phyloP scores from a whole-genome alignment of 345 rosid genomes.

The Reutealis trisperma region DNA sequence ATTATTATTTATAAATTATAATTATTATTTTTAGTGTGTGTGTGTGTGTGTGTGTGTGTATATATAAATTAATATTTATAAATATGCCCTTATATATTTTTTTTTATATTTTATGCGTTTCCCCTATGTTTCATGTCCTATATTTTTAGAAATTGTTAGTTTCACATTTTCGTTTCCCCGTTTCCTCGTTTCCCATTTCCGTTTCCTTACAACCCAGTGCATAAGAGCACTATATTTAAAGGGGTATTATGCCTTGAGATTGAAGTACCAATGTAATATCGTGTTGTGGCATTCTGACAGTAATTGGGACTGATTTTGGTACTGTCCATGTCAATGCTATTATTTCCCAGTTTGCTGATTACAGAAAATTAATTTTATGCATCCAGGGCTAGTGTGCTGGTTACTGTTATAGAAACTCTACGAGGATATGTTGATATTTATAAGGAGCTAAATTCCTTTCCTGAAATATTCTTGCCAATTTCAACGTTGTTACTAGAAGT shows the following conservation, averaged over 20 bases:
- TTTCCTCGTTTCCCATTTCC: too few relatives aligned
- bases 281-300: background rate
- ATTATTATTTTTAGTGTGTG: too few relatives aligned
- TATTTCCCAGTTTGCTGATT: background rate
- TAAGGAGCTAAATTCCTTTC: conserved; percentile 64
- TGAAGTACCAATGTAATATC: background rate
- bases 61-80: too few relatives aligned
- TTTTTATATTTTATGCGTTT: too few relatives aligned
- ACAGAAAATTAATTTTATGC: background rate
- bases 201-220: too few relatives aligned
- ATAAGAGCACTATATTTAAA: background rate
- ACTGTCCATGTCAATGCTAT: background rate
- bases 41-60: too few relatives aligned
- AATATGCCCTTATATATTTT: too few relatives aligned
- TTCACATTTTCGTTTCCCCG: too few relatives aligned
- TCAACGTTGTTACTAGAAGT: conserved; percentile 53
- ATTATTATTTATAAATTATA: too few relatives aligned
- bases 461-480: conserved; percentile 72
- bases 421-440: conserved; percentile 57
- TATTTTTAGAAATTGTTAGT: too few relatives aligned
- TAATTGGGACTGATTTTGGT: background rate
- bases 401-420: conserved; percentile 62
- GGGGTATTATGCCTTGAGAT: background rate
- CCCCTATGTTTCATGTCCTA: too few relatives aligned
- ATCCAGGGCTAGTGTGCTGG: conserved; percentile 67